A percentile compares a stretch with the other conserved stretches of the same genome.
Conservation (phyloP, 1,284 basidiomycete species). For the Moesziomyces parantarcticus region DNA sequence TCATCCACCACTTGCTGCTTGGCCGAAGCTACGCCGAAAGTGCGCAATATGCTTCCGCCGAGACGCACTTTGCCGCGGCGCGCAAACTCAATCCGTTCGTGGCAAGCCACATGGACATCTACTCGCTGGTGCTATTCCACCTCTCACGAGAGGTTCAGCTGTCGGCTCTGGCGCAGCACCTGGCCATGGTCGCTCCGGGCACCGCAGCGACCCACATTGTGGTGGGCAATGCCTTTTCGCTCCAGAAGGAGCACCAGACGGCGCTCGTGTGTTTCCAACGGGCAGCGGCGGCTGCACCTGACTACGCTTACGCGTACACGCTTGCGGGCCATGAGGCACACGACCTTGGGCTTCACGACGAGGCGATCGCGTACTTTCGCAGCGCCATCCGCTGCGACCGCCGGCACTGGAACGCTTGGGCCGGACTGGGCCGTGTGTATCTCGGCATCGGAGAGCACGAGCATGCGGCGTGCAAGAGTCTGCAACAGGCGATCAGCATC, state of each 20-base stretch:
- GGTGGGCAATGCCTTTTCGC: slow-evolving; percentile 62
- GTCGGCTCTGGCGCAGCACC: slow-evolving; percentile 59
- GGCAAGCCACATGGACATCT: slow-evolving; percentile 62
- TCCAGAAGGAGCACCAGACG: slow-evolving; percentile 62
- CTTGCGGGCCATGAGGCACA: slow-evolving; percentile 65
- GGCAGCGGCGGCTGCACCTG: slow-evolving; percentile 56
- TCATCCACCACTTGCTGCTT: slow-evolving; percentile 51
- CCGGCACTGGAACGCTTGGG: slow-evolving; percentile 66
- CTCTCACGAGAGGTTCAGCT: slow-evolving; percentile 65
- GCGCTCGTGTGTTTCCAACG: slow-evolving; percentile 63
- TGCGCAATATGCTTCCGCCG: slow-evolving; percentile 57
- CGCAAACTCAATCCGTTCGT: slow-evolving; percentile 51
- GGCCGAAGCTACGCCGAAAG: slow-evolving; percentile 59
- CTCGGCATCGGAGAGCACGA: slow-evolving; percentile 51
- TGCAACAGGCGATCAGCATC: slow-evolving; percentile 54
- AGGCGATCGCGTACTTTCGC: slow-evolving; percentile 61
- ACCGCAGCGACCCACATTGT: slow-evolving; percentile 59
- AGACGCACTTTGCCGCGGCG: slow-evolving; percentile 50
- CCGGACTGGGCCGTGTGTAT: slow-evolving; percentile 61
- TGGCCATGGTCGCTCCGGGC: slow-evolving; percentile 50
- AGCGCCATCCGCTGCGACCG: slow-evolving; percentile 59
- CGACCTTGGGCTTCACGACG: slow-evolving; percentile 56
- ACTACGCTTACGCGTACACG: slow-evolving; percentile 65
- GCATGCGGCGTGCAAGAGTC: slow-evolving; percentile 54
- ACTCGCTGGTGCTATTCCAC: slow-evolving; percentile 65